Conservation (phyloP, 257 asterid species). For the Solanum medicagineum region DNA sequence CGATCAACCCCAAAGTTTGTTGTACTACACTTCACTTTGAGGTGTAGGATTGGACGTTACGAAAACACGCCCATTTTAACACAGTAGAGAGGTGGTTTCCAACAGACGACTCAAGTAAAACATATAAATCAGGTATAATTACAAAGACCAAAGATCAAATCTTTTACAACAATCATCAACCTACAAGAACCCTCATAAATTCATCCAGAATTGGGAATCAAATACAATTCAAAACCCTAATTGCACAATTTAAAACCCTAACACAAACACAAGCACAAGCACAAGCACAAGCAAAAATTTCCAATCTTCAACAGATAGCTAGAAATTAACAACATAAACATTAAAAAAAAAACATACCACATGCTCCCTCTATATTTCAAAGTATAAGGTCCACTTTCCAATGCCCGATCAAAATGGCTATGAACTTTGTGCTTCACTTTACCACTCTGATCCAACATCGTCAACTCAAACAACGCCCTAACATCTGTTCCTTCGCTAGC, state of each 20-base stretch:
- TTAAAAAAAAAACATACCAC: conserved; percentile 43
- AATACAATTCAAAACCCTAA: background rate
- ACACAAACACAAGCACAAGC: background rate
- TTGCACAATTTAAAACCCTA: background rate
- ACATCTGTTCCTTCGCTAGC: conserved; percentile 88
- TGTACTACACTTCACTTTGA: no score
- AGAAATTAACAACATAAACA: background rate
- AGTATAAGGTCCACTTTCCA: conserved; percentile 83
- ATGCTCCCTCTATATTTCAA: conserved; percentile 85
- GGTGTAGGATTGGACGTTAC: no score
- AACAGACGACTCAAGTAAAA: background rate
- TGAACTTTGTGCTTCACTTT: conserved; percentile 79
- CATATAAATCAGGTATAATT: background rate
- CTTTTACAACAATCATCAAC: background rate
- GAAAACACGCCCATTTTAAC: no score
- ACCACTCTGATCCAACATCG: conserved; percentile 83
- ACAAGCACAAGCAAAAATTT: background rate
- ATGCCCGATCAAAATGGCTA: conserved; percentile 81
- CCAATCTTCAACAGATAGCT: background rate
- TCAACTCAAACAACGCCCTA: conserved; percentile 71
- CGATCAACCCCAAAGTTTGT: background rate
- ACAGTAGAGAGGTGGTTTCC: no score
- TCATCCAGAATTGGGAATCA: background rate
- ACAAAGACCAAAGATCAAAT: background rate
- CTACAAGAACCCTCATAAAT: background rate